Conservation (phyloP, 306 rosid species). For the Fragaria ananassa region DNA sequence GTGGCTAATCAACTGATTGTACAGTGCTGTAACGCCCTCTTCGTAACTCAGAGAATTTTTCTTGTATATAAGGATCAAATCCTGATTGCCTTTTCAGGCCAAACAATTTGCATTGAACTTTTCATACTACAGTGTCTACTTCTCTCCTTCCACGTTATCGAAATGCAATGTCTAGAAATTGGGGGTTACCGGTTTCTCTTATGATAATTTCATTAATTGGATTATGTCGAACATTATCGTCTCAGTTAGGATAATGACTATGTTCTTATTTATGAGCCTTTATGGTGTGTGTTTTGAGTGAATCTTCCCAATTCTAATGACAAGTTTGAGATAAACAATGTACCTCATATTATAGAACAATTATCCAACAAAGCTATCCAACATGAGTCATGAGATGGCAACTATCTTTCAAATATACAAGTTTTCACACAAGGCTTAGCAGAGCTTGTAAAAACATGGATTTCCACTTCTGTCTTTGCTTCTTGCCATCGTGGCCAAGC, state of each 20-base stretch:
- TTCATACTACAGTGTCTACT: neutral
- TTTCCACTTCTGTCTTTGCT: too few relatives aligned
- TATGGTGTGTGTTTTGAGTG: too few relatives aligned
- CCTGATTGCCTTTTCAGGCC: conserved; percentile 7
- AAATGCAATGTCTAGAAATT: neutral
- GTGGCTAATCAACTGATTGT: conserved; percentile 51
- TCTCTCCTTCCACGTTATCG: neutral
- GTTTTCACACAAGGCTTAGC: too few relatives aligned
- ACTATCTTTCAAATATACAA: neutral
- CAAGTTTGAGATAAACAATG: neutral
- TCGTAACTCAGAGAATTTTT: conserved; percentile 26
- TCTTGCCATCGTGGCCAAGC: too few relatives aligned
- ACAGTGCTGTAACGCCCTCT: conserved; percentile 55
- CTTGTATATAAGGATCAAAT: conserved; percentile 29
- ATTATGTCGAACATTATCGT: neutral
- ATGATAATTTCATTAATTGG: neutral
- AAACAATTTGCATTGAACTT: conserved; percentile 17
- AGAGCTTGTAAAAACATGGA: too few relatives aligned
- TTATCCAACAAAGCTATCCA: neutral
- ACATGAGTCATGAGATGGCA: neutral
- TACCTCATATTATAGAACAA: neutral
- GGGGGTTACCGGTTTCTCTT: neutral
- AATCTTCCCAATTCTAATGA: too few relatives aligned
- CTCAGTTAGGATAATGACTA: neutral
- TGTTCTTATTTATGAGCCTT: too few relatives aligned